These are phyloP conservation scores for Tetrapisispora taiwanensis DNA, from an alignment of 805 yeast species.

Conservation along the genomic window DNA sequence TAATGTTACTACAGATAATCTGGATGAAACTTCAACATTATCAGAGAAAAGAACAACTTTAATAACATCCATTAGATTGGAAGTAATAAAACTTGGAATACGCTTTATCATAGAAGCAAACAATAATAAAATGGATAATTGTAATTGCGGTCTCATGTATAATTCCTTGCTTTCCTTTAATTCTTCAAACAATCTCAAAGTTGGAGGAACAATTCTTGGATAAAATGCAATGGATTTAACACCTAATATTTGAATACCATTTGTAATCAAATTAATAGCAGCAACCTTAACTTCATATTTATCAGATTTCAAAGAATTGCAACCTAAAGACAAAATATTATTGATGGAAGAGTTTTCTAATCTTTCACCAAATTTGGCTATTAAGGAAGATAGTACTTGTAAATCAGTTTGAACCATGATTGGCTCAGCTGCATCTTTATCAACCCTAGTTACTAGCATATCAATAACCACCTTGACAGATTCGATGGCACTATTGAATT, in stretches of 20 bases:
- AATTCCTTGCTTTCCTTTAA: conserved; percentile 15
- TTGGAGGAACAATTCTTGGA: conserved; percentile 74
- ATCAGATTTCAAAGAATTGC: conserved; percentile 40
- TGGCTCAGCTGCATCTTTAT: conserved; percentile 16
- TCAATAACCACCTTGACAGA: conserved; percentile 46
- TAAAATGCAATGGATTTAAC: conserved; percentile 77
- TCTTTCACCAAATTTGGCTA: conserved; percentile 50
- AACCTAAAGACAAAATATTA: conserved; percentile 40
- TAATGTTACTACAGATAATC: conserved; percentile 51
- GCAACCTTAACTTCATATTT: conserved; percentile 61
- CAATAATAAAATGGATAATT: conserved; percentile 60
- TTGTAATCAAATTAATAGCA: conserved; percentile 61
- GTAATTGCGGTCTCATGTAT: conserved; percentile 34
- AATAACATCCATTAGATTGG: conserved; percentile 56
- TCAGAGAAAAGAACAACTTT: conserved; percentile 46
- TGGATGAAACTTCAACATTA: conserved; percentile 48
- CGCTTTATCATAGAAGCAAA: conserved; percentile 68
- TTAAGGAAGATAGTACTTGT: conserved; percentile 54
- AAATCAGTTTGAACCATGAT: conserved; percentile 59
- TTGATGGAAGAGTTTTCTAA: conserved; percentile 40
- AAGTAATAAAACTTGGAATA: conserved; percentile 74
- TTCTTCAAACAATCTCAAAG: conserved; percentile 48
- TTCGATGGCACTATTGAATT: conserved; percentile 41
- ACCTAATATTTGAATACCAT: conserved; percentile 65
- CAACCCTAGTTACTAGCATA: conserved; percentile 35